A percentile compares a stretch with the other conserved stretches of the same genome.
Conservation (phyloP, 441 rosid genomes). For the Erodium trifolium region DNA sequence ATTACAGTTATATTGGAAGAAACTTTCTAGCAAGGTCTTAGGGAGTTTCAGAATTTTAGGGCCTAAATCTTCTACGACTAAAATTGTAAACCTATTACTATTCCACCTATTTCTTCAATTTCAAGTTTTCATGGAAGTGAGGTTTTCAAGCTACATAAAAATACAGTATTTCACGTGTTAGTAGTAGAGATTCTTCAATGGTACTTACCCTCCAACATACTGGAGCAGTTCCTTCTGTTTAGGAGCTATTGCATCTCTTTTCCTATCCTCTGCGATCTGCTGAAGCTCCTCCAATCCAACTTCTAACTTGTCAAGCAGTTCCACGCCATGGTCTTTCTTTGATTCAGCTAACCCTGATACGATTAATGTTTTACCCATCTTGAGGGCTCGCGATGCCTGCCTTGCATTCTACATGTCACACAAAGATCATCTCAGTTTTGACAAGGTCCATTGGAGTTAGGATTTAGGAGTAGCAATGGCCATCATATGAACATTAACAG, state of each 20-base stretch:
- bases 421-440: slow-evolving; percentile 14
- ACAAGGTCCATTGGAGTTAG: not conserved
- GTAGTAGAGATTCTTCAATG: slow-evolving; percentile 11
- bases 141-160: not conserved
- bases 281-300: slow-evolving; percentile 82
- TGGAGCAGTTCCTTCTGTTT: slow-evolving; percentile 87
- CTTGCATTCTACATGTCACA: slow-evolving; percentile 59
- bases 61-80: too few relatives aligned
- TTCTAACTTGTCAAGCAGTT: slow-evolving; percentile 73
- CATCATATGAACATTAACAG: too few relatives aligned
- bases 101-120: too few relatives aligned
- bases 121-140: not conserved
- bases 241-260: slow-evolving; percentile 83
- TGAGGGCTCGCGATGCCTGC: slow-evolving; percentile 70
- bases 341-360: slow-evolving; percentile 72
- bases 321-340: slow-evolving; percentile 73
- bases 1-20: too few relatives aligned
- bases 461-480: not conserved
- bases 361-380: slow-evolving; percentile 71
- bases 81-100: too few relatives aligned
- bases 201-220: slow-evolving; percentile 75
- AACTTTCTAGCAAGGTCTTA: too few relatives aligned
- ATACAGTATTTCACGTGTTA: too few relatives aligned
- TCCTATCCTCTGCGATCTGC: slow-evolving; percentile 67
- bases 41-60: too few relatives aligned